phyloP scores from a whole-genome alignment of 2,329 filamentous ascomycete genomes.

The Pseudopithomyces chartarum region DNA sequence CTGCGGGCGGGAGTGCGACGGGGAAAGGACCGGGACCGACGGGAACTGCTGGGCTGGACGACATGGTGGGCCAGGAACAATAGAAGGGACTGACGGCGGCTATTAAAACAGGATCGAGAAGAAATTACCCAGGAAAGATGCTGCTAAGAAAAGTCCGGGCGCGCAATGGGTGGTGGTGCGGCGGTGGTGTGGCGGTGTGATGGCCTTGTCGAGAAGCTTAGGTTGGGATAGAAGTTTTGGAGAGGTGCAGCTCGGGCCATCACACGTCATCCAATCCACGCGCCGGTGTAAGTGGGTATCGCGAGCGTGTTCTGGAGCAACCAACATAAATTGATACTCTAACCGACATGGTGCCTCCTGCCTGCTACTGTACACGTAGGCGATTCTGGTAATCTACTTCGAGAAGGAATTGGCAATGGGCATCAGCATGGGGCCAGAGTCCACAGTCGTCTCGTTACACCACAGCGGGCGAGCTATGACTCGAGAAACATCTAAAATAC shows the following conservation, averaged over 20 bases:
- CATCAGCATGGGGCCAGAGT: too few species aligned
- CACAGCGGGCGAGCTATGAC: too few species aligned
- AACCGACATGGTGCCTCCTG: too few species aligned
- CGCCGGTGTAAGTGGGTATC: background rate
- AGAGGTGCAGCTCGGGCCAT: constrained; percentile 13
- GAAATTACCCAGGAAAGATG: constrained; percentile 7
- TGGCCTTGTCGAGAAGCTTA: constrained; percentile 13
- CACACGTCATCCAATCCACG: constrained; percentile 11
- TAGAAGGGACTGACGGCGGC: background rate
- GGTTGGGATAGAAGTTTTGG: constrained; percentile 22
- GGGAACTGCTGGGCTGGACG: constrained; percentile 28
- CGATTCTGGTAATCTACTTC: too few species aligned
- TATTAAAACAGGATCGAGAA: background rate
- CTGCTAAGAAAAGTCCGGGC: constrained; percentile 8
- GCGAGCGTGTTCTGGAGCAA: too few species aligned
- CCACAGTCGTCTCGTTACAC: too few species aligned
- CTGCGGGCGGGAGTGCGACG: constrained; percentile 47
- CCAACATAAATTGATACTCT: too few species aligned
- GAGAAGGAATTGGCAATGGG: too few species aligned
- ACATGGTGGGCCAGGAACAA: constrained; percentile 26
- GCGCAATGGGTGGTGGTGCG: constrained; percentile 20
- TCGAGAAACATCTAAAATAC: too few species aligned
- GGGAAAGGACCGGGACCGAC: constrained; percentile 41
- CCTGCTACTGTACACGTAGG: too few species aligned
- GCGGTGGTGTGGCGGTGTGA: constrained; percentile 13